Evolutionary conservation across 2,329 filamentous ascomycete genomes (phyloP).

Genomic region (Fusarium decemcellulare): DNA sequence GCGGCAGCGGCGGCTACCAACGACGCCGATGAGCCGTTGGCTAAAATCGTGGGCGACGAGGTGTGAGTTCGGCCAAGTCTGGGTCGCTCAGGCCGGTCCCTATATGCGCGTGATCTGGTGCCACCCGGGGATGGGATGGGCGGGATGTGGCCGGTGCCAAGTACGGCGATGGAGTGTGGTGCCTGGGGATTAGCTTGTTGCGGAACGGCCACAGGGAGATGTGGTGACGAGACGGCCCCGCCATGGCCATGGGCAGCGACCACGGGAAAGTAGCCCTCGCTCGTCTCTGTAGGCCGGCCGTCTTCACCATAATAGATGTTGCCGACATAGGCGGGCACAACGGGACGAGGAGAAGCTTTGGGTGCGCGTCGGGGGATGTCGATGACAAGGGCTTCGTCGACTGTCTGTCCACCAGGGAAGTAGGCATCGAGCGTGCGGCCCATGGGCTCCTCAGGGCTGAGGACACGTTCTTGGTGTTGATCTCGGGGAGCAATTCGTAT

Average conservation of each 20-base stretch:
- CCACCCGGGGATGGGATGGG: slow-evolving; percentile 87
- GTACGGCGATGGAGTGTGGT: slow-evolving; percentile 80
- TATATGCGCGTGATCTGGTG: slow-evolving; percentile 67
- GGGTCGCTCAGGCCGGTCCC: slow-evolving; percentile 71
- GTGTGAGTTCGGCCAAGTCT: slow-evolving; percentile 81
- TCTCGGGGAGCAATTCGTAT: slow-evolving; percentile 84
- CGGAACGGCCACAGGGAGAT: slow-evolving; percentile 57
- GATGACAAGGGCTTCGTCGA: slow-evolving; percentile 92
- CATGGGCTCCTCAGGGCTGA: slow-evolving; percentile 91
- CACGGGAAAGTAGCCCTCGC: slow-evolving; percentile 87
- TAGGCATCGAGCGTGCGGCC: slow-evolving; percentile 82
- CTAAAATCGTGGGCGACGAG: slow-evolving; percentile 81
- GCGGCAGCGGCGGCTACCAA: slow-evolving; percentile 50
- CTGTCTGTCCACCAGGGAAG: too few relatives aligned
- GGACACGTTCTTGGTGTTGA: slow-evolving; percentile 72
- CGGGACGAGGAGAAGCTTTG: slow-evolving; percentile 75
- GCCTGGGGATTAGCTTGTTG: slow-evolving; percentile 52
- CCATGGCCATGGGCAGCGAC: slow-evolving; percentile 57
- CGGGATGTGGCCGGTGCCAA: slow-evolving; percentile 85
- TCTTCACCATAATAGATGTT: slow-evolving; percentile 75
- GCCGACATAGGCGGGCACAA: slow-evolving; percentile 51
- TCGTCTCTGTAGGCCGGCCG: slow-evolving; percentile 75
- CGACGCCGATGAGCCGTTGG: slow-evolving; percentile 58
- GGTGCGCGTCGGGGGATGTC: slow-evolving; percentile 88
- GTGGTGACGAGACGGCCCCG: slow-evolving; percentile 58